Evolutionary conservation across 179 eudicot species (phyloP), one percentile per base, ranked within the genome.

Genomic region (Actinidia arguta): DNA sequence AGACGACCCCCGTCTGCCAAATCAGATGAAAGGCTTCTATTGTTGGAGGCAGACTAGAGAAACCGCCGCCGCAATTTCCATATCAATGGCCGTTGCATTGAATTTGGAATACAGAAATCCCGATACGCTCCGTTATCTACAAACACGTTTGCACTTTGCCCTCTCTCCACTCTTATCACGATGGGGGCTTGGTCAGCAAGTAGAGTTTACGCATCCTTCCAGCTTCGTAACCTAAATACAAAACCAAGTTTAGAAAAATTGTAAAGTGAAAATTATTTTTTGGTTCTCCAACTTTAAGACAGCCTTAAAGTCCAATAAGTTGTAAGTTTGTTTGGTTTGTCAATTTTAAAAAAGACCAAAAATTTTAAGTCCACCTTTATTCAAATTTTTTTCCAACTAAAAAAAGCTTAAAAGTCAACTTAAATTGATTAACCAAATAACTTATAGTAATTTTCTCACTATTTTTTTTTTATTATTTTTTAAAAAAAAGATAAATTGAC

Each of bases 81-180:
- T 93, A 47, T 92, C 97, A 2, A 92, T 27, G 0, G 93, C 85
- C 5, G 83, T 88, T 4, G 68, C 76, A 6, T 87, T 69, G 84
- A 90, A 92, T 52, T 85, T 84, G 4, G 78, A 6, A 64, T 75
- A 48, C 10, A 90, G 9, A 59, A 85, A 89, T 16, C 73, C 76
- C 97, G 80, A 71, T 90, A 93, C 0, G 97, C 93, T 5, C 81
- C 86, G 72, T 93, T 93, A 83, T 92, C 97, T 10, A 92, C 52
- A 59, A 78, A 88, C 4, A 84, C 80, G 63, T 83, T 87, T 10
- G 93, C 88, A 76, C 94, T 90, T 27, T 31, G 78, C 80, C 94
- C 97, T 24, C 89, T 85, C 67, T 58, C 14, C 17, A 89, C 92
- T 8, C 82, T 85, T 1, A 46, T 50, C 76, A 92, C 91, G 10